These are phyloP conservation scores for Juncus inflexus DNA, from an alignment of 176 grass and related monocot species.

Conservation along the genomic window DNA sequence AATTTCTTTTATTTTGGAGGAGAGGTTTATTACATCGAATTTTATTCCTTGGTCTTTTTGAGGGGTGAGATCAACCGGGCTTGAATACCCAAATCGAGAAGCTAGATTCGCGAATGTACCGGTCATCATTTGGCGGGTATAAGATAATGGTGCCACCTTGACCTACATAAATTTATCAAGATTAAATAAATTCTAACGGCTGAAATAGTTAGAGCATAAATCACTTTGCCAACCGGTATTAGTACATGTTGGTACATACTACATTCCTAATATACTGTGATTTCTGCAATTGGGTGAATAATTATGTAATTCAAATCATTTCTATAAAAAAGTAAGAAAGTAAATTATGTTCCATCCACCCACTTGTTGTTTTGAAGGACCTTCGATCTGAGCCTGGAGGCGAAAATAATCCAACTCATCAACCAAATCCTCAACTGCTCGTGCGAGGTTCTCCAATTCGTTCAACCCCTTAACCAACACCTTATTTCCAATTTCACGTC, in stretches of 20 bases:
- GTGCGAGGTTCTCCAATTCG: background rate
- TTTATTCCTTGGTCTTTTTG: constrained; percentile 13
- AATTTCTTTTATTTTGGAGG: constrained; percentile 29
- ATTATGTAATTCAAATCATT: too few relatives aligned
- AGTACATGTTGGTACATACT: too few relatives aligned
- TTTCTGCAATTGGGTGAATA: too few relatives aligned
- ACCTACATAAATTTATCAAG: background rate
- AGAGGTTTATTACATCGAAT: background rate
- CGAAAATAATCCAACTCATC: constrained; percentile 24
- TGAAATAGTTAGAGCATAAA: too few relatives aligned
- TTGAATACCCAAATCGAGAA: constrained; percentile 16
- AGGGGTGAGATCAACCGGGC: background rate
- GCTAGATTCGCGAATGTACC: constrained; percentile 8
- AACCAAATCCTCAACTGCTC: constrained; percentile 18
- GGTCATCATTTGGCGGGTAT: constrained; percentile 17
- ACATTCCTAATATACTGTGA: too few relatives aligned
- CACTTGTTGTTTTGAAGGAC: constrained; percentile 5
- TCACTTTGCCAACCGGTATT: too few relatives aligned
- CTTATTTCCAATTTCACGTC: constrained; percentile 16
- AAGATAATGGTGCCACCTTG: background rate
- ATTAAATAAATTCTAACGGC: too few relatives aligned
- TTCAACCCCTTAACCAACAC: constrained; percentile 8
- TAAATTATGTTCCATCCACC: background rate
- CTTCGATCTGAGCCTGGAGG: constrained; percentile 13
- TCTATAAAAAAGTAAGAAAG: too few relatives aligned